Evolutionary conservation across 257 asterid genomes (phyloP).

Genomic region (Solanum chilense): DNA sequence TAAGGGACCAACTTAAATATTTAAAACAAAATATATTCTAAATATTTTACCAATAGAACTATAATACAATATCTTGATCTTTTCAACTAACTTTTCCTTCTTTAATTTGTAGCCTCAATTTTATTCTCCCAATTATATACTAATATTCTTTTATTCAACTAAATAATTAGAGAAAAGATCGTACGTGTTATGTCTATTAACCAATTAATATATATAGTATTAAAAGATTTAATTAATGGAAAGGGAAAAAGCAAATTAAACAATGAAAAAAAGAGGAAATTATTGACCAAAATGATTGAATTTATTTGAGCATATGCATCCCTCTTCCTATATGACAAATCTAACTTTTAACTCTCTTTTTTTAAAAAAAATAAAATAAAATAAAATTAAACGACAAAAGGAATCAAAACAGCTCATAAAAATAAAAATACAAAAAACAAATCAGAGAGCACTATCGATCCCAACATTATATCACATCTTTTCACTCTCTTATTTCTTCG

Average conservation of each 20-base stretch:
- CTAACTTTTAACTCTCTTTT: background rate
- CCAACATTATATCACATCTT: background rate
- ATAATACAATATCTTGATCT: background rate
- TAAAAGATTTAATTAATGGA: background rate
- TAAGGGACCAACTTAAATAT: background rate
- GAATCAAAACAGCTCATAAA: background rate
- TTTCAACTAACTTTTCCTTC: background rate
- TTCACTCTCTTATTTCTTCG: background rate
- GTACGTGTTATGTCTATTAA: background rate
- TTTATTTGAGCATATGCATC: background rate
- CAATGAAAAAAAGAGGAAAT: background rate
- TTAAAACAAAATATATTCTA: background rate
- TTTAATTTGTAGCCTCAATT: background rate
- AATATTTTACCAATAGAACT: background rate
- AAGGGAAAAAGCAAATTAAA: background rate
- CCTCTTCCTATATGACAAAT: slow-evolving; percentile 2
- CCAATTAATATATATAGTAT: background rate
- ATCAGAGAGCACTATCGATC: background rate
- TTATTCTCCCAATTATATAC: background rate
- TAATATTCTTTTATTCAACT: background rate
- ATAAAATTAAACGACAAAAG: background rate
- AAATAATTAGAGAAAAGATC: background rate
- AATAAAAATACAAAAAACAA: background rate
- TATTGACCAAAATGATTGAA: background rate
- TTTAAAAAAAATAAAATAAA: rapidly evolving